Conservation (phyloP, 768 basidiomycete genomes). For the Termitomyces sp. region DNA sequence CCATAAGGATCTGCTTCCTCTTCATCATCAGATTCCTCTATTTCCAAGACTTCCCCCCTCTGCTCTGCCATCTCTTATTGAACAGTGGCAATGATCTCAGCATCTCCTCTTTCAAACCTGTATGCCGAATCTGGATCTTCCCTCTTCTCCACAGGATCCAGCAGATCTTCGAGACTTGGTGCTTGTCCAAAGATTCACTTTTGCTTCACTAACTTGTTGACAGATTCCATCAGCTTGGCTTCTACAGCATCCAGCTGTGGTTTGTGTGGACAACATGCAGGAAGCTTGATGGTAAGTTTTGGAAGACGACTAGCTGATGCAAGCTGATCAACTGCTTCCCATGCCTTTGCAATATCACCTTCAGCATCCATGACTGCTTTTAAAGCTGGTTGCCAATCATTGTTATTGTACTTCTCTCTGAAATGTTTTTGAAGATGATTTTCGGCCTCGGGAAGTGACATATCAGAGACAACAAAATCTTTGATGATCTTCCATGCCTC, state of each 20-base stretch:
- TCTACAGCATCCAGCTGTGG: background rate
- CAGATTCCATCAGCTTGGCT: background rate
- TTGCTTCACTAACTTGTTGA: background rate
- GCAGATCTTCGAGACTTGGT: background rate
- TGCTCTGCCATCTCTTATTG: background rate
- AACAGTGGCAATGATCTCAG: background rate
- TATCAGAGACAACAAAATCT: slow-evolving; percentile 11
- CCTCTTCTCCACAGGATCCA: background rate
- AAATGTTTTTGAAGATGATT: slow-evolving; percentile 5
- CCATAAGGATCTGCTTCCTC: background rate
- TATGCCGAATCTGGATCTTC: background rate
- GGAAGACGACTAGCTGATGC: background rate
- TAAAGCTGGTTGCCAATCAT: slow-evolving; percentile 13
- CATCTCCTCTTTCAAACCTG: background rate
- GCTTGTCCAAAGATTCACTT: background rate
- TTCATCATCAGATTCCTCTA: background rate
- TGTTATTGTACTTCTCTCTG: slow-evolving; percentile 6
- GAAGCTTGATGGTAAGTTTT: slow-evolving; percentile 6
- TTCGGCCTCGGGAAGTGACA: slow-evolving; percentile 15
- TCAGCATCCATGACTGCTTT: slow-evolving; percentile 5
- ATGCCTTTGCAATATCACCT: slow-evolving; percentile 9
- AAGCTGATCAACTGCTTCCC: slow-evolving; percentile 8
- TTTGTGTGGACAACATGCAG: background rate
- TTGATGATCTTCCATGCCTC: slow-evolving; percentile 8
- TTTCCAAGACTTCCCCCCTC: background rate